Evolutionary conservation across 1,139 yeast genomes (phyloP).

Genomic region (Nematodospora anomalae): DNA sequence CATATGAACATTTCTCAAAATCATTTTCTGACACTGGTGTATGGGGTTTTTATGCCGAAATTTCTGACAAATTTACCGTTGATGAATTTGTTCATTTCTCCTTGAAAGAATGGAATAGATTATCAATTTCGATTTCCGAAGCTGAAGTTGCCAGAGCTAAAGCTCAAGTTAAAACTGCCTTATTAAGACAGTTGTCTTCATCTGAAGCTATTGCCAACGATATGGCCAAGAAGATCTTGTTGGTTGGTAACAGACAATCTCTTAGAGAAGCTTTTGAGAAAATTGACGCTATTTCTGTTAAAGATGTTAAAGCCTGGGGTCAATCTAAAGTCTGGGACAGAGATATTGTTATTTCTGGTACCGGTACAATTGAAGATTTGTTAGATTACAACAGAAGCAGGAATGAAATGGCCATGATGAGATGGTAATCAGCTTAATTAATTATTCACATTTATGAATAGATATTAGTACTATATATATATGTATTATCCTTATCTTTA

Average conservation of each 20-base stretch:
- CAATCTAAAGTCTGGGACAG: slow-evolving; percentile 75
- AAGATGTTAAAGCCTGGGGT: slow-evolving; percentile 72
- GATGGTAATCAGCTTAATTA: slow-evolving; percentile 44
- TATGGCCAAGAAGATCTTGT: slow-evolving; percentile 61
- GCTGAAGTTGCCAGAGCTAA: slow-evolving; percentile 80
- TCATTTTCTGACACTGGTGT: slow-evolving; percentile 77
- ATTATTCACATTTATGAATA: not conserved
- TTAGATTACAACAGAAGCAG: slow-evolving; percentile 82
- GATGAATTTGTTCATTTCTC: slow-evolving; percentile 80
- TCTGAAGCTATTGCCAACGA: slow-evolving; percentile 53
- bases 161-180: slow-evolving; percentile 56
- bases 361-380: slow-evolving; percentile 82
- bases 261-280: slow-evolving; percentile 57
- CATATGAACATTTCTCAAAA: slow-evolving; percentile 66
- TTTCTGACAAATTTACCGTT: slow-evolving; percentile 55
- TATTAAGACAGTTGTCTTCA: slow-evolving; percentile 47
- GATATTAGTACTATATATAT: slow-evolving; percentile 4
- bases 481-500: not conserved
- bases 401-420: slow-evolving; percentile 85
- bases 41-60: slow-evolving; percentile 76
- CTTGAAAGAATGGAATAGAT: slow-evolving; percentile 84
- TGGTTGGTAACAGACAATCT: slow-evolving; percentile 61
- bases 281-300: slow-evolving; percentile 62
- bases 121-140: slow-evolving; percentile 70
- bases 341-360: slow-evolving; percentile 78